phyloP scores from a whole-genome alignment of 225 moss, liverwort and hornwort genomes.

The Sphagnum contortum region DNA sequence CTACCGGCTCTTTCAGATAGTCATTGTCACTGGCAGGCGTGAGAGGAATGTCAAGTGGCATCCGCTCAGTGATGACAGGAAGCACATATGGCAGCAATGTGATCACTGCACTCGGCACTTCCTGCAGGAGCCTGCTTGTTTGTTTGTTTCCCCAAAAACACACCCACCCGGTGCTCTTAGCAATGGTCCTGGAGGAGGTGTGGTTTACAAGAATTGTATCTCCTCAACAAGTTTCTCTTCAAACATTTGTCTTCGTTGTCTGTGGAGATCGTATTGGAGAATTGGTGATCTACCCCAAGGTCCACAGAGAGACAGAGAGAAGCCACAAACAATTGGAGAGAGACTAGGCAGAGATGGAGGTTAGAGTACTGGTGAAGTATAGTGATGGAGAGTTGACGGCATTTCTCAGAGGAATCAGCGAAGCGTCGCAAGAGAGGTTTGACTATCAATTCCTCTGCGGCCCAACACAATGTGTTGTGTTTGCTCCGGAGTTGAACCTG shows the following conservation, averaged over 20 bases:
- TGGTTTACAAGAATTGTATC: no score
- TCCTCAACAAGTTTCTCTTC: no score
- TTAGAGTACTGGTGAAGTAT: slow-evolving; percentile 35
- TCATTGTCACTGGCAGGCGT: slow-evolving; percentile 36
- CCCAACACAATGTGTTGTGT: slow-evolving; percentile 48
- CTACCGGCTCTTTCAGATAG: slow-evolving; percentile 52
- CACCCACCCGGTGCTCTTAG: no score
- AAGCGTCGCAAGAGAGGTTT: slow-evolving; percentile 69
- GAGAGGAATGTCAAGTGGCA: slow-evolving; percentile 70
- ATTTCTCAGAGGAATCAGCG: slow-evolving; percentile 69
- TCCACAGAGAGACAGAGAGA: background rate
- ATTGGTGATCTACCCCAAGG: no score
- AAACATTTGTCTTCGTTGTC: no score
- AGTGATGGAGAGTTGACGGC: slow-evolving; percentile 50
- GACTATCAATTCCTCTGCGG: slow-evolving; percentile 64
- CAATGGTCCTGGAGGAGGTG: no score
- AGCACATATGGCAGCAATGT: slow-evolving; percentile 76
- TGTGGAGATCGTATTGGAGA: no score
- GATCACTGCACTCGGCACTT: slow-evolving; percentile 61
- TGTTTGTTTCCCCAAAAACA: no score
- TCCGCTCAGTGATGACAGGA: slow-evolving; percentile 63
- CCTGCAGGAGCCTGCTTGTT: slow-evolving; percentile 46
- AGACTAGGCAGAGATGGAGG: background rate
- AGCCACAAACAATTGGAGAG: background rate
- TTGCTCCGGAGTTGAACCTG: slow-evolving; percentile 5